Conservation (phyloP, 768 basidiomycete species). For the Sporobolomyces roseus region DNA sequence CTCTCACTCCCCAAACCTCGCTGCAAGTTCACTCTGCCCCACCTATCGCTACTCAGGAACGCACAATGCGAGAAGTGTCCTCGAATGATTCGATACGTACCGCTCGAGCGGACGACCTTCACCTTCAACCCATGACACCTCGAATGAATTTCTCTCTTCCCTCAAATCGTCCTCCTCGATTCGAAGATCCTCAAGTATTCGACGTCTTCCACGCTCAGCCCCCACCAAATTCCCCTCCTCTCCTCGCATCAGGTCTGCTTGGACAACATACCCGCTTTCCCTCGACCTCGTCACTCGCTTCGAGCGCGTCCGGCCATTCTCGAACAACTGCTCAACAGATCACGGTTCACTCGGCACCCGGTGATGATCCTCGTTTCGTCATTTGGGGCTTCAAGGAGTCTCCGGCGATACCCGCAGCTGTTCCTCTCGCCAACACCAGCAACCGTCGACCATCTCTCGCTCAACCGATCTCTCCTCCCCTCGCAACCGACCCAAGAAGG, state of each 20-base stretch:
- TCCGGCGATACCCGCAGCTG: slow-evolving; percentile 31
- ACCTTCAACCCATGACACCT: neutral
- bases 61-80: slow-evolving; percentile 34
- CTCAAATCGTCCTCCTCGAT: slow-evolving; percentile 4
- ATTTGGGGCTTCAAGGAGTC: slow-evolving; percentile 69
- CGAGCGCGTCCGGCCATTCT: slow-evolving; percentile 14
- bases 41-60: neutral
- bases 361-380: slow-evolving; percentile 84
- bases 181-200: slow-evolving; percentile 40
- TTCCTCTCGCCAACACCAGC: neutral
- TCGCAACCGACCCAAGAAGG: neutral
- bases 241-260: neutral
- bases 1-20: neutral
- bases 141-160: no score
- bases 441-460: neutral
- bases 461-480: neutral
- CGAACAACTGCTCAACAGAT: slow-evolving; percentile 28
- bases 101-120: slow-evolving; percentile 24
- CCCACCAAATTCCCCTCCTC: neutral
- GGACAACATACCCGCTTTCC: slow-evolving; percentile 26
- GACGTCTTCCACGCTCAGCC: slow-evolving; percentile 38
- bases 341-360: slow-evolving; percentile 42
- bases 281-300: slow-evolving; percentile 22
- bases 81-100: slow-evolving; percentile 39
- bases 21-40: neutral